Evolutionary conservation across 257 asterid species (phyloP), one percentile per base, ranked within the genome.

Genomic region (Fraxinus quadrangulata): DNA sequence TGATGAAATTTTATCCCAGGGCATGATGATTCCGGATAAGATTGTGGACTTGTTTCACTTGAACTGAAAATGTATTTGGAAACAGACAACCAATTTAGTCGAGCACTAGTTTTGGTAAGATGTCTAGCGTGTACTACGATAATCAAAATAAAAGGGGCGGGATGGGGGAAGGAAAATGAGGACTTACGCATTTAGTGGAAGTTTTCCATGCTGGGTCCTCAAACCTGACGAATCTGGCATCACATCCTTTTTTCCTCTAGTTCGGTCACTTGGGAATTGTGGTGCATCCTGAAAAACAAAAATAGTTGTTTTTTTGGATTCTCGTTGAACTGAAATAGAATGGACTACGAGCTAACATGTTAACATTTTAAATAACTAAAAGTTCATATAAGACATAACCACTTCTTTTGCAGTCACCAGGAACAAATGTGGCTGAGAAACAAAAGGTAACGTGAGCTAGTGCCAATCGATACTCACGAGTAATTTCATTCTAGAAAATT

Each of bases 41-140:
- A 77, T 73, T 80, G 94, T 74, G 70, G 83, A 75, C 78, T 80
- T 36, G 81, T 73, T 77, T 85, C 91, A 70, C 94, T 89, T 84
- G 36, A 78, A 56, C 71, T 49, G 47, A 11, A 49, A 74, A 70
- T 26, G 21, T 74, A 67, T 66, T 47, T 67, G 16, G 77, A 65
- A 16, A n/a, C 31, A 73, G 51, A 78, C 16, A 42, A 42, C 16
- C 4, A 42, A 2, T 42, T 42, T 11, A 42, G 51, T 74, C 47
- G 10, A 47, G 67, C 69, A 63, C 23, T 51, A 23, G 14, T 61
- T 71, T 24, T 30, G 42, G 7, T 5, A n/a, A 75, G n/a, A 63
- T 71, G 49, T 70, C 39, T 28, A 69, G 19, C 34, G n/a, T 42
- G 9, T 31, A 30, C 59, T n/a, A 13, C n/a, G 59, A 80, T 65